A percentile compares a stretch with the other conserved stretches of the same genome.
Evolutionary conservation across 192 early-diverging fungal genomes (phyloP).

Genomic region (Backusella westeae): DNA sequence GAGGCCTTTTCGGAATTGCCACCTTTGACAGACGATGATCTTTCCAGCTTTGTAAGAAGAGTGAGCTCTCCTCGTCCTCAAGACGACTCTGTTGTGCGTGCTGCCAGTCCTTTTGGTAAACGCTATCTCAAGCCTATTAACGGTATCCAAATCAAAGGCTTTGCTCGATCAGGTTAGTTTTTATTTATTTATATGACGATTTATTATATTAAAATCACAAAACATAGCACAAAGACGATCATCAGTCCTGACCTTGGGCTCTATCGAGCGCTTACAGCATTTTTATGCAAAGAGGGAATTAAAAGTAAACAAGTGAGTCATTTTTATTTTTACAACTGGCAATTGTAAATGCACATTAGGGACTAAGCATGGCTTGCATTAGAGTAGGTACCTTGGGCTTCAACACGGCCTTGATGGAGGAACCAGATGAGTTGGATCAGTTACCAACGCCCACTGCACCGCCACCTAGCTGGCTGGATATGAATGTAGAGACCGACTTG

Average conservation of each 20-base stretch:
- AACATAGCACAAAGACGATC: slow-evolving; percentile 39
- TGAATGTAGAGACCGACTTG: slow-evolving; percentile 44
- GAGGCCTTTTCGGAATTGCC: slow-evolving; percentile 2
- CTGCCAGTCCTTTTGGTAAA: slow-evolving; percentile 23
- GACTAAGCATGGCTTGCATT: background rate
- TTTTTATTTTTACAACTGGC: background rate
- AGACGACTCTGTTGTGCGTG: slow-evolving; percentile 21
- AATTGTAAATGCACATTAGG: no score
- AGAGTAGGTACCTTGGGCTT: slow-evolving; percentile 36
- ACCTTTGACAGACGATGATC: slow-evolving; percentile 19
- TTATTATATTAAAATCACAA: background rate
- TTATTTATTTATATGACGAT: background rate
- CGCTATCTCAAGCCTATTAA: slow-evolving; percentile 32
- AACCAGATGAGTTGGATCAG: slow-evolving; percentile 39
- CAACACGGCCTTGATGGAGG: slow-evolving; percentile 27
- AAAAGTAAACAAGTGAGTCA: slow-evolving; percentile 46
- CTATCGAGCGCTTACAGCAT: slow-evolving; percentile 54
- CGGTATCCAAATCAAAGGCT: slow-evolving; percentile 33
- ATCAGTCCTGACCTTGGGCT: slow-evolving; percentile 51
- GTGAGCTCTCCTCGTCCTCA: background rate
- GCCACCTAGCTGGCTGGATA: slow-evolving; percentile 38
- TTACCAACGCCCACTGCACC: slow-evolving; percentile 43
- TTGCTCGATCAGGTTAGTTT: slow-evolving; percentile 33
- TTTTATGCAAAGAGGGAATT: slow-evolving; percentile 53
- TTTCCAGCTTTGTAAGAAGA: background rate